Conservation (phyloP, 495 filamentous ascomycete species). For the Penicillium verhagenii region DNA sequence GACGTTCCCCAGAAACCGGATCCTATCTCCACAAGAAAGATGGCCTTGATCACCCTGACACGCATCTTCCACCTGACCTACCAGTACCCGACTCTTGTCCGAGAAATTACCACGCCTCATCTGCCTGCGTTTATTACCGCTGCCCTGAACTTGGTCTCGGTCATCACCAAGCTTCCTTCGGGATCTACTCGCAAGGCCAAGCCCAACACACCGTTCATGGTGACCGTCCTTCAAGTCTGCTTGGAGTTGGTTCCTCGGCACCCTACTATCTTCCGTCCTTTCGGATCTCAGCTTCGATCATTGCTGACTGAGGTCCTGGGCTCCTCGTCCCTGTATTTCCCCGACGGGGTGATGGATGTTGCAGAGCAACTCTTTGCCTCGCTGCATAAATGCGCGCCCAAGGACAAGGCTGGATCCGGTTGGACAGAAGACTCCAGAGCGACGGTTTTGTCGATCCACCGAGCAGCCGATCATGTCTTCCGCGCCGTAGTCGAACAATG, state of each 20-base stretch:
- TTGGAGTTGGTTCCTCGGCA: conserved; percentile 69
- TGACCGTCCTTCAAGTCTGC: conserved; percentile 63
- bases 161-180: conserved; percentile 30
- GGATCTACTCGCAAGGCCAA: conserved; percentile 45
- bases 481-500: conserved; percentile 75
- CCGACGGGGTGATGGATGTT: conserved; percentile 47
- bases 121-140: conserved; percentile 70
- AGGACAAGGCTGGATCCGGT: conserved; percentile 67
- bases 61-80: conserved; percentile 81
- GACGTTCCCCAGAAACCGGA: conserved; percentile 61
- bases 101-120: conserved; percentile 83
- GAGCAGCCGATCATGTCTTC: conserved; percentile 71
- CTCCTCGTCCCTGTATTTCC: conserved; percentile 34
- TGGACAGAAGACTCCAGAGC: conserved; percentile 65
- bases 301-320: conserved; percentile 51
- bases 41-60: conserved; percentile 71
- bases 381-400: conserved; percentile 72
- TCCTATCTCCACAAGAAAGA: conserved; percentile 65
- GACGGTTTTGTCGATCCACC: conserved; percentile 60
- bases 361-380: conserved; percentile 62
- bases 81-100: conserved; percentile 74
- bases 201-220: conserved; percentile 48
- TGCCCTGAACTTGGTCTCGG: conserved; percentile 66
- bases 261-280: conserved; percentile 76
- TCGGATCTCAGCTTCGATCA: conserved; percentile 61